Evolutionary conservation across 73 alveolate genomes (phyloP), one percentile per base, ranked within the genome.

Genomic region (Diophrys appendiculata): DNA sequence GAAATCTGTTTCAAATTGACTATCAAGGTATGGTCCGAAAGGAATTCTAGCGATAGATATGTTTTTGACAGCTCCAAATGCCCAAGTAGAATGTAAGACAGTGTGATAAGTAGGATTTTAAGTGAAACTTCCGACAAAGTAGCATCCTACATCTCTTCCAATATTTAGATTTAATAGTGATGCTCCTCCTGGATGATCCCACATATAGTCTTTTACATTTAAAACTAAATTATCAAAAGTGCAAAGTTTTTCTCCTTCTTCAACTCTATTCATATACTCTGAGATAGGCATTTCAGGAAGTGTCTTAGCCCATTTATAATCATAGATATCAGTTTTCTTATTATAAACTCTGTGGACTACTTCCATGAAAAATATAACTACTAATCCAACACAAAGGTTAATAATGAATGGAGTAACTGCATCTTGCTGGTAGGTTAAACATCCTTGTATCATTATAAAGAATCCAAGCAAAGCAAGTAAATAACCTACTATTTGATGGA

Each of bases 151-250:
- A 29, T 67, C 75, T 3, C 75, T 25, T 1, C 89, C 89, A 24
- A 81, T 28, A 53, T 81, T 81, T 0, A 52, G 28, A 3, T 52
- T 70, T 22, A 81, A 1, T 8, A 72, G 55, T 52, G 73, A 81
- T 14, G 68, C 56, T 29, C 89, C 89, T 8, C 89, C 89, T n/a
- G 89, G 89, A 43, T 81, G 89, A 13, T 27, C 54, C 13, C 27
- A n/a, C 35, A 29, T 71, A 69, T 29, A 81, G 54, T 25, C 3
- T 5, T 65, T 23, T n/a, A 69, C 28, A 31, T 81, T 77, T 3
- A 81, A 76, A 0, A 81, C 56, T 25, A 81, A 31, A 34, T 81
- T 81, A 52, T 81, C 89, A 33, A 81, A 29, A 29, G 73, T 72
- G 5, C 69, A 82, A 23, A 81, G 54, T 54, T 81, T 18, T 35